A percentile compares a stretch with the other conserved stretches of the same genome.
Conservation (phyloP, 2,329 filamentous ascomycete genomes). For the Ophiostoma fasciatum region DNA sequence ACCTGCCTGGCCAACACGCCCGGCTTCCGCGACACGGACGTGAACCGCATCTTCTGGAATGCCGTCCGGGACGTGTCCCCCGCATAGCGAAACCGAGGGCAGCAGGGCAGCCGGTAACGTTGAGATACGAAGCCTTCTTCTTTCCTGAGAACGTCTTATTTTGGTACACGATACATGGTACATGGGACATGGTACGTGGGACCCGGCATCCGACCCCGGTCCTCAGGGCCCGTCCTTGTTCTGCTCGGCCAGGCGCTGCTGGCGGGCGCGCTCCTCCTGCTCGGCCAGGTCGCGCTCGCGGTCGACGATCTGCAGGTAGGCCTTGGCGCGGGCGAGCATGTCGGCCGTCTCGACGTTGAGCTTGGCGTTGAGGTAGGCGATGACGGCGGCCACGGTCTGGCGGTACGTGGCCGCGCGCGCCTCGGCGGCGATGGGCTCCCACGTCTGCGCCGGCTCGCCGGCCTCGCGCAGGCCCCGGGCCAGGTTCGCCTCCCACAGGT, state of each 20-base stretch:
- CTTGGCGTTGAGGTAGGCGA: conserved; percentile 15
- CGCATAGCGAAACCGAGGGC: too few relatives aligned
- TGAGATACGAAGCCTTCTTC: too few relatives aligned
- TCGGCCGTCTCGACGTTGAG: conserved; percentile 22
- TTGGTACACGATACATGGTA: too few relatives aligned
- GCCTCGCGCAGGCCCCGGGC: conserved; percentile 21
- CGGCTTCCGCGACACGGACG: conserved; percentile 16
- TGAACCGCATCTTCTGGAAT: conserved; percentile 16
- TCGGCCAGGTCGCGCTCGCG: conserved; percentile 22
- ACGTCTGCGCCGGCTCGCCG: conserved; percentile 5
- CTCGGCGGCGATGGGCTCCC: not conserved
- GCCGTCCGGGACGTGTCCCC: not conserved
- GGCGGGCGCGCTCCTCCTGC: conserved; percentile 18
- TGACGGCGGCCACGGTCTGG: conserved; percentile 12
- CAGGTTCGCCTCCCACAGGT: conserved; percentile 33
- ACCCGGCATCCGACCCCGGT: too few relatives aligned
- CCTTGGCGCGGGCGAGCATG: conserved; percentile 25
- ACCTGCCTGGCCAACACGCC: conserved; percentile 19
- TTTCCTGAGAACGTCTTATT: too few relatives aligned
- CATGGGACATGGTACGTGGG: too few relatives aligned
- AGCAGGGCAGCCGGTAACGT: too few relatives aligned
- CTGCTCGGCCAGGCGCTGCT: too few relatives aligned
- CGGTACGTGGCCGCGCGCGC: conserved; percentile 16
- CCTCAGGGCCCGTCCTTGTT: too few relatives aligned
- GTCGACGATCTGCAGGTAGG: conserved; percentile 25